Evolutionary conservation across 148 eudicot species (phyloP), one percentile per base, ranked within the genome.

Genomic region (Drosera capensis): DNA sequence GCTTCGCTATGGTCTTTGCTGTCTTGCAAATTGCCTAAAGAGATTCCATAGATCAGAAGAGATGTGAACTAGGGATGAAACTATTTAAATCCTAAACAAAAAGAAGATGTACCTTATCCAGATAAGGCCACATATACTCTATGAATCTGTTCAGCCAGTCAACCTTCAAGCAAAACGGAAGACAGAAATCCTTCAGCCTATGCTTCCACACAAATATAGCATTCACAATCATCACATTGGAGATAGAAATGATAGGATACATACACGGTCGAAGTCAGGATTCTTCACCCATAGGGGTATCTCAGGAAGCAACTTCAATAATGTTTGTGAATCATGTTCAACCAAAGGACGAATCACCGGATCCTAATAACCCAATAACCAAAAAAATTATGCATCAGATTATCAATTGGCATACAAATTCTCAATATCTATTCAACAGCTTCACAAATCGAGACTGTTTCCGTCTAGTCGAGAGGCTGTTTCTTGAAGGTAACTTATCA

Each of bases 111-210:
- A 87, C 96, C 97, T 80, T 83, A 60, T 88, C 86, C 45, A 88
- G 66, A 66, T 75, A 80, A 56, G 97, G 97, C 97, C 97, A 88
- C 97, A 88, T 78, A 41, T 41, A 56, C 23, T 66, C 71, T 45
- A 83, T 64, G 45, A 88, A 83, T 60, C 68, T 80, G 75, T 83
- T 88, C 35, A 88, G 81, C 97, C 97, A 88, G 62, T 88, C 96
- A 55, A 88, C 40, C 96, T 88, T 65, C 26, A 53, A 58, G 20
- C 58, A 58, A 28, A 48, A 18, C 3, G 21, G 14, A 46, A 16
- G 41, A 23, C 14, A 20, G 24, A 49, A 34, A 15, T 5, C 14
- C 19, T 44, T 24, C 23, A 12, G 23, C 36, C 14, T 34, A 4
- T 34, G 38, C 38, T 34, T 34, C 13, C 3, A 4, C 2, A 11